Evolutionary conservation across 495 filamentous ascomycete genomes (phyloP).

Genomic region (Astrothelium macrocarpum): DNA sequence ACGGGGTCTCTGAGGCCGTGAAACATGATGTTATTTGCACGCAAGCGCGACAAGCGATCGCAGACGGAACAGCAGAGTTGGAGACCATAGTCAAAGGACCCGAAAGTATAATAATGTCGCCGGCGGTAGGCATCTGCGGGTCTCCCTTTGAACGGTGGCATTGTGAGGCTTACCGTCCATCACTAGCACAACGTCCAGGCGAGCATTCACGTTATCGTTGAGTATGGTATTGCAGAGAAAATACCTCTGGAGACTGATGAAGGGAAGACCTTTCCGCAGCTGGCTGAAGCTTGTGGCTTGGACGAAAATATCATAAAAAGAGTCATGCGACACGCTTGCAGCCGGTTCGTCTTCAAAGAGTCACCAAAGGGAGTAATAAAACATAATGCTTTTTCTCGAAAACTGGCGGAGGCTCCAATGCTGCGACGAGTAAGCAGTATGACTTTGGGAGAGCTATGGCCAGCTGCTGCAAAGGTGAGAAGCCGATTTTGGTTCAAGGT

Average conservation of each 20-base stretch:
- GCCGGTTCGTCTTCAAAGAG: background rate
- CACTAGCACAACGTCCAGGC: background rate
- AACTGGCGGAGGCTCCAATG: background rate
- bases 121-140: too few species aligned
- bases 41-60: background rate
- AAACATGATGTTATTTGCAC: background rate
- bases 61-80: background rate
- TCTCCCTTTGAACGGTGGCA: too few species aligned
- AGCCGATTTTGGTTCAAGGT: too few species aligned
- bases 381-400: background rate
- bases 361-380: background rate
- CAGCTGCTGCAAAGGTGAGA: background rate
- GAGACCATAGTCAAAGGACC: background rate
- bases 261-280: background rate
- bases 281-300: background rate
- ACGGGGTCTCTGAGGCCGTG: background rate
- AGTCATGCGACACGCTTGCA: background rate
- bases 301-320: background rate
- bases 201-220: background rate
- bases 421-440: background rate
- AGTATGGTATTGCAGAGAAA: background rate
- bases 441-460: background rate
- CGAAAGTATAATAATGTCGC: background rate
- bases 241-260: background rate
- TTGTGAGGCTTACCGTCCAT: too few species aligned